Evolutionary conservation across 2,329 filamentous ascomycete species (phyloP).

Genomic region (Acrocalymma vagum): DNA sequence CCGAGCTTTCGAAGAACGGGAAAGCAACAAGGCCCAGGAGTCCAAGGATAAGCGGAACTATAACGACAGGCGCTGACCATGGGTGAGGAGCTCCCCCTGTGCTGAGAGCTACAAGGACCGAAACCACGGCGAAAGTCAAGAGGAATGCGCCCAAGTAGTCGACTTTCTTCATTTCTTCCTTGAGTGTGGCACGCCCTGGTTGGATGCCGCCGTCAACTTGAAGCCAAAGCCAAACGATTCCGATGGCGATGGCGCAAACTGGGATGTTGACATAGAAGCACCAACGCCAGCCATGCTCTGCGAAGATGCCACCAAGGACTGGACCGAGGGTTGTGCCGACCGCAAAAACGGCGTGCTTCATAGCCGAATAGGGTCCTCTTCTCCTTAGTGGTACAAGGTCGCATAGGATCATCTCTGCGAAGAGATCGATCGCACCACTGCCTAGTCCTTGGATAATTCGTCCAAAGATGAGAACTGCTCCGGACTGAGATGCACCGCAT

Average conservation of each 20-base stretch:
- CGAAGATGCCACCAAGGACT: constrained; percentile 41
- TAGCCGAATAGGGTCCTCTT: constrained; percentile 51
- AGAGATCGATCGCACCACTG: constrained; percentile 54
- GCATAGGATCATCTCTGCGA: constrained; percentile 59
- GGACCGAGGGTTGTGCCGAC: constrained; percentile 38
- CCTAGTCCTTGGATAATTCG: constrained; percentile 64
- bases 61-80: constrained; percentile 52
- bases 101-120: constrained; percentile 55
- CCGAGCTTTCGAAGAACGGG: constrained; percentile 49
- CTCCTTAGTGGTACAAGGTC: constrained; percentile 60
- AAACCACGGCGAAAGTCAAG: constrained; percentile 49
- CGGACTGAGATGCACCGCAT: constrained; percentile 56
- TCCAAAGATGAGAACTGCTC: constrained; percentile 62
- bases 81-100: constrained; percentile 54
- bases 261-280: constrained; percentile 53
- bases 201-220: constrained; percentile 25
- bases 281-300: constrained; percentile 54
- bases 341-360: constrained; percentile 35
- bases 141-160: constrained; percentile 58
- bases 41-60: constrained; percentile 57
- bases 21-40: constrained; percentile 49
- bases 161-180: constrained; percentile 28
- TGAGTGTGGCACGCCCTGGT: constrained; percentile 16
- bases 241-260: constrained; percentile 34
- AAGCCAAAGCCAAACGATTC: constrained; percentile 43